A percentile compares a stretch with the other conserved stretches of the same genome.
Evolutionary conservation across 306 rosid genomes (phyloP).

Genomic region (Vigna mungo): DNA sequence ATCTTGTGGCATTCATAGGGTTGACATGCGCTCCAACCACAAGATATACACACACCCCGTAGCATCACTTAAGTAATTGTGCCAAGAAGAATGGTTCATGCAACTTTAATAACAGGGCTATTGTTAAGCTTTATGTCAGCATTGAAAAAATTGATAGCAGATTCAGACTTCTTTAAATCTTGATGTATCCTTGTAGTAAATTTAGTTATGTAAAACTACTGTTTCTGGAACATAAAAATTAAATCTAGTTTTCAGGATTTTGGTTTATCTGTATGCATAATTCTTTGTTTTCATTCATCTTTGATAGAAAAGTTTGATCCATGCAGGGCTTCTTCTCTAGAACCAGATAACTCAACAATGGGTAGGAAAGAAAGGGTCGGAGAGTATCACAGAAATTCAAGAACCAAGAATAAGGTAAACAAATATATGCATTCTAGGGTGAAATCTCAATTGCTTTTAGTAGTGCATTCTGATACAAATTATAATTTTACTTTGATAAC

Average conservation of each 20-base stretch:
- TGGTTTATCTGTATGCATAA: background rate
- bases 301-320: conserved; percentile 38
- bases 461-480: no score
- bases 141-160: no score
- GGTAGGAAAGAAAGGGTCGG: conserved; percentile 61
- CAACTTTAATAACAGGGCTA: no score
- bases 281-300: conserved; percentile 22
- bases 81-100: no score
- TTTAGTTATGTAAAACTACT: conserved; percentile 8
- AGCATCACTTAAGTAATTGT: no score
- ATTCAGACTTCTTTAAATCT: conserved; percentile 4
- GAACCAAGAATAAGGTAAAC: conserved; percentile 77
- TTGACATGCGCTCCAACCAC: no score
- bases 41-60: no score
- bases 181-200: conserved; percentile 2
- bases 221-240: conserved; percentile 17
- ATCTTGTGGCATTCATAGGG: no score
- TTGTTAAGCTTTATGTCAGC: no score
- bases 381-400: conserved; percentile 42
- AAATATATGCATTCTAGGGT: background rate
- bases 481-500: background rate
- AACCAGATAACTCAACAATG: conserved; percentile 80
- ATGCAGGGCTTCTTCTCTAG: conserved; percentile 85
- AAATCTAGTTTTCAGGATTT: conserved; percentile 13
- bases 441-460: background rate